Percentiles rank a stretch among this genome's conserved stretches.
Conservation (phyloP, 1,284 basidiomycete species). For the Pseudozyma pruni region DNA sequence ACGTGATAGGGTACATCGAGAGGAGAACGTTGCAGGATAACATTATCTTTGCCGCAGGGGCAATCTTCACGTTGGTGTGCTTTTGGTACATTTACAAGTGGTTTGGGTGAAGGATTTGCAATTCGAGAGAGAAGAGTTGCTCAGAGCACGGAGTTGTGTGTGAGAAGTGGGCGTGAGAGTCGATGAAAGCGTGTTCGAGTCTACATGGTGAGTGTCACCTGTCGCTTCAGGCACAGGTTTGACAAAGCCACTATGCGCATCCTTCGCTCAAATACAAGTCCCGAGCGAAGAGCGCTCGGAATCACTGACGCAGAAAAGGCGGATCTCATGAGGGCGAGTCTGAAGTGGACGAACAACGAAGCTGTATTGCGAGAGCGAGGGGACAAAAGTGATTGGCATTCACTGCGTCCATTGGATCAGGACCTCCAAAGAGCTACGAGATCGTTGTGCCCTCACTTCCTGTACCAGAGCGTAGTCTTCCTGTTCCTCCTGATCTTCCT, state of each 20-base stretch:
- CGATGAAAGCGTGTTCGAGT: background rate
- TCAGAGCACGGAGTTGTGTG: background rate
- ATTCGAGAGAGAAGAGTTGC: background rate
- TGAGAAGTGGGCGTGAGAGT: background rate
- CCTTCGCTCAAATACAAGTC: too few relatives aligned
- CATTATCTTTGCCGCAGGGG: slow-evolving; percentile 63
- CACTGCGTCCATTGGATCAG: too few relatives aligned
- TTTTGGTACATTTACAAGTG: slow-evolving; percentile 66
- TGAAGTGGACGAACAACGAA: background rate
- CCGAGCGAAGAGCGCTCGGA: too few relatives aligned
- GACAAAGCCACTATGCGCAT: too few relatives aligned
- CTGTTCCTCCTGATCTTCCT: slow-evolving; percentile 94
- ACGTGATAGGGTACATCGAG: slow-evolving; percentile 67
- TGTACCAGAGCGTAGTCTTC: slow-evolving; percentile 88
- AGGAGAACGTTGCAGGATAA: slow-evolving; percentile 65
- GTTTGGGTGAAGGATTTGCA: slow-evolving; percentile 43
- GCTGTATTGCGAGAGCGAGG: background rate
- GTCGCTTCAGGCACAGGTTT: too few relatives aligned
- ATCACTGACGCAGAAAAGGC: too few relatives aligned
- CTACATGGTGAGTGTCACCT: too few relatives aligned
- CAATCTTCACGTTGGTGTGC: slow-evolving; percentile 62
- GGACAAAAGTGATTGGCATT: background rate
- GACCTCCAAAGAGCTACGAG: background rate
- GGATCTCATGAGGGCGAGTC: too few relatives aligned
- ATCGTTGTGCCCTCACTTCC: slow-evolving; percentile 47